Evolutionary conservation across 2,329 filamentous ascomycete species (phyloP).

Genomic region (Lachnellula suecica): DNA sequence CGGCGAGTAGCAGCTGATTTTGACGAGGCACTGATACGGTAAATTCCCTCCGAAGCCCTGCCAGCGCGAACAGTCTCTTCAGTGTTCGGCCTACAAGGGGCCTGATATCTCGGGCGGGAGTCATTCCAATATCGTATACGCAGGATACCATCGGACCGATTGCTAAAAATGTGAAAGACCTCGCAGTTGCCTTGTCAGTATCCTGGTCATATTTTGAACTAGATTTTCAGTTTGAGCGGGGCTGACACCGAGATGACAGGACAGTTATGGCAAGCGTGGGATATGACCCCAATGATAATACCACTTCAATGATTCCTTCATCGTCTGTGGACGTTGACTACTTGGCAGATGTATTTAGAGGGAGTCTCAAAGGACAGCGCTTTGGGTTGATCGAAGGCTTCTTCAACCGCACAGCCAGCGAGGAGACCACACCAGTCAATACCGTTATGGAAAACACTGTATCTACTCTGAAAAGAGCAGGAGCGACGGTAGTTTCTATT

Average conservation of each 20-base stretch:
- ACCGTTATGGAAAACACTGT: conserved; percentile 48
- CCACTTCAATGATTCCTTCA: conserved; percentile 46
- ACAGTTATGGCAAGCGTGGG: conserved; percentile 53
- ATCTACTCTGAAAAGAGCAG: conserved; percentile 43
- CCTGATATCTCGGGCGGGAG: conserved; percentile 47
- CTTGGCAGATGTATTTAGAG: conserved; percentile 31
- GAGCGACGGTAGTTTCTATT: conserved; percentile 51
- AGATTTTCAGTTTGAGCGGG: too few relatives aligned
- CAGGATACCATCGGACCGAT: conserved; percentile 58
- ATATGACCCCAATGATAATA: conserved; percentile 51
- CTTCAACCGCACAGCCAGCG: conserved; percentile 50
- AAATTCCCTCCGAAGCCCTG: conserved; percentile 61
- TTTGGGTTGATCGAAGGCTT: conserved; percentile 47
- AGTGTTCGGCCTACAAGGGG: conserved; percentile 58
- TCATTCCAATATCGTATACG: conserved; percentile 55
- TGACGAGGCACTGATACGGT: conserved; percentile 57
- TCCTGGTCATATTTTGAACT: too few relatives aligned
- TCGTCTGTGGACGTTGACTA: conserved; percentile 46
- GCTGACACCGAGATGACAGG: too few relatives aligned
- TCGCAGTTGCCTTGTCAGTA: conserved; percentile 48
- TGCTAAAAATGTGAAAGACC: conserved; percentile 48
- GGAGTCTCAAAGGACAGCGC: conserved; percentile 39
- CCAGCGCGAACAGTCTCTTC: conserved; percentile 59
- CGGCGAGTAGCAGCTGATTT: too few relatives aligned
- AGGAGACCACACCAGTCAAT: conserved; percentile 59